Conservation (phyloP, 2,329 filamentous ascomycete genomes). For the Fusarium proliferatum region DNA sequence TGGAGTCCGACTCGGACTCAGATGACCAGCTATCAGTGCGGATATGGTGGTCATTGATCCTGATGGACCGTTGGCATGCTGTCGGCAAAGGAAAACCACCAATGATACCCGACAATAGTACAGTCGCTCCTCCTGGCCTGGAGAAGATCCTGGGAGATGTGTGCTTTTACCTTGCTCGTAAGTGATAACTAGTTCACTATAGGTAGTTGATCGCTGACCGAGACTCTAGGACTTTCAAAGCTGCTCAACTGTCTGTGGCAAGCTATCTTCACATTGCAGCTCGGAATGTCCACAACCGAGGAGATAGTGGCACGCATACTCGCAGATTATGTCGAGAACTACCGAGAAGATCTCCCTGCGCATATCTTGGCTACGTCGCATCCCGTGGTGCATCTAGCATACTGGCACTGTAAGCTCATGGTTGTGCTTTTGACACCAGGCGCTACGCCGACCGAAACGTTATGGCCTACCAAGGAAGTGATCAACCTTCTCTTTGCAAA, state of each 20-base stretch:
- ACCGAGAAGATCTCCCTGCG: slow-evolving; percentile 71
- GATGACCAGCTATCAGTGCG: slow-evolving; percentile 71
- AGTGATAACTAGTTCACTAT: slow-evolving; percentile 50
- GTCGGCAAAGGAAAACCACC: slow-evolving; percentile 72
- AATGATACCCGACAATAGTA: slow-evolving; percentile 70
- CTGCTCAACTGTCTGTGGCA: slow-evolving; percentile 59
- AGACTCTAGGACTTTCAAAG: slow-evolving; percentile 63
- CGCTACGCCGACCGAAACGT: slow-evolving; percentile 65
- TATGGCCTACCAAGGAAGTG: slow-evolving; percentile 70
- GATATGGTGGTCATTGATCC: slow-evolving; percentile 78
- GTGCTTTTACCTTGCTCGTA: slow-evolving; percentile 73
- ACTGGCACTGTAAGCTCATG: slow-evolving; percentile 76
- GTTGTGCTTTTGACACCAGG: slow-evolving; percentile 69
- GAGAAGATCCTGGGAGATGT: slow-evolving; percentile 70
- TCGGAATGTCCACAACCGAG: slow-evolving; percentile 51
- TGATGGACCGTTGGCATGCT: slow-evolving; percentile 79
- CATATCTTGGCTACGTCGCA: slow-evolving; percentile 63
- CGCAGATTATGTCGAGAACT: slow-evolving; percentile 64
- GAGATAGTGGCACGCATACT: slow-evolving; percentile 50
- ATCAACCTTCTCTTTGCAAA: slow-evolving; percentile 67
- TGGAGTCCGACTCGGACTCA: slow-evolving; percentile 69
- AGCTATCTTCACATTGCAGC: slow-evolving; percentile 52
- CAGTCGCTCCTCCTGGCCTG: slow-evolving; percentile 70
- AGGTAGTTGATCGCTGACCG: slow-evolving; percentile 16
- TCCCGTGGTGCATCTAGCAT: slow-evolving; percentile 72